phyloP scores from a whole-genome alignment of 495 filamentous ascomycete genomes.

The Penicillium soppii region DNA sequence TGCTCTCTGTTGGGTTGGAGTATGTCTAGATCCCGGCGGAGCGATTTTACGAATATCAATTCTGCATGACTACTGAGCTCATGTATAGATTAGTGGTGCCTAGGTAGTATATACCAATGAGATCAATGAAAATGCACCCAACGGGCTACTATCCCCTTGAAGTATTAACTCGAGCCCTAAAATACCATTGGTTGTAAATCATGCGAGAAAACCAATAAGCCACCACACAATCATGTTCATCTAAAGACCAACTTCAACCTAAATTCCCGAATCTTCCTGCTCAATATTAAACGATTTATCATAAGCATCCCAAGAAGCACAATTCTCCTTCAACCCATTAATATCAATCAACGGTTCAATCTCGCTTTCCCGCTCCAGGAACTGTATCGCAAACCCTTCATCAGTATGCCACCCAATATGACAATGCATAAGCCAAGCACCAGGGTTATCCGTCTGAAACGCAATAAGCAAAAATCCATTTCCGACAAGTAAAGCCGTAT shows the following conservation, averaged over 20 bases:
- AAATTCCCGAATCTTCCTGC: slow-evolving; percentile 6
- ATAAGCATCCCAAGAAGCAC: slow-evolving; percentile 6
- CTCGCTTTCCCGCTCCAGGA: slow-evolving; percentile 40
- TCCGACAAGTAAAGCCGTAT: slow-evolving; percentile 52
- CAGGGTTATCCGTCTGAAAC: slow-evolving; percentile 51
- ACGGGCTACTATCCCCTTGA: not conserved
- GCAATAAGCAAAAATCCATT: slow-evolving; percentile 41
- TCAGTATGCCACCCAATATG: slow-evolving; percentile 45
- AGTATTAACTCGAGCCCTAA: no score
- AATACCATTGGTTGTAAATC: not conserved
- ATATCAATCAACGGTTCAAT: slow-evolving; percentile 32
- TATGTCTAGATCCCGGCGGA: slow-evolving; percentile 17
- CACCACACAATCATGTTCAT: no score
- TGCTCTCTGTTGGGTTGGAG: not conserved
- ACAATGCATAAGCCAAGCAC: slow-evolving; percentile 48
- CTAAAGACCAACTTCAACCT: not conserved
- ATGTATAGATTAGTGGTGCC: slow-evolving; percentile 1
- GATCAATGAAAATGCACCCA: not conserved
- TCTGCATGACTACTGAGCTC: not conserved
- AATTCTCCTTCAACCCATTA: not conserved
- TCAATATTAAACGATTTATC: slow-evolving; percentile 6
- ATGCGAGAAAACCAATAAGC: no score
- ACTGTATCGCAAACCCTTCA: slow-evolving; percentile 39
- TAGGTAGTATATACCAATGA: slow-evolving; percentile 5
- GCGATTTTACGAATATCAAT: not conserved